These are phyloP conservation scores for Bretschneidera sinensis DNA, from an alignment of 345 rosid genomes.

Conservation along the genomic window DNA sequence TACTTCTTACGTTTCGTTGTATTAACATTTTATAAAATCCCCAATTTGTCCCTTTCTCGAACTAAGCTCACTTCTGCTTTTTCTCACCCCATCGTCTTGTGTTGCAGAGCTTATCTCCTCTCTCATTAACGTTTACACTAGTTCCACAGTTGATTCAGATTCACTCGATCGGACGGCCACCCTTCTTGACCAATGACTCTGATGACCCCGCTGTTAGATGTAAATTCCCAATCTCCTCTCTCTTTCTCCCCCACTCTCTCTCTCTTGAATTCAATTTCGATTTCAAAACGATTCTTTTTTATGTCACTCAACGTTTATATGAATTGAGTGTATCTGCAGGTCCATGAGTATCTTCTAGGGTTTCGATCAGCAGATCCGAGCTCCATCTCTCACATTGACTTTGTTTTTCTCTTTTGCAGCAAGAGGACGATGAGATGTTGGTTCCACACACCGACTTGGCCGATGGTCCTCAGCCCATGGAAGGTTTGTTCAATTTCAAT, in stretches of 20 bases:
- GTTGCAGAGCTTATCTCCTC: too few relatives aligned
- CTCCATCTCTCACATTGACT: slow-evolving; percentile 8
- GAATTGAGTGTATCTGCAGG: slow-evolving; percentile 5
- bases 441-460: slow-evolving; percentile 33
- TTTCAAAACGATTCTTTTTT: slow-evolving; percentile 9
- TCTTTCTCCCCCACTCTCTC: slow-evolving; percentile 1
- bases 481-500: slow-evolving; percentile 26
- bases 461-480: slow-evolving; percentile 44
- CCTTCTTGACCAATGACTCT: slow-evolving; percentile 39
- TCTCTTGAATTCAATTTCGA: slow-evolving; percentile 11
- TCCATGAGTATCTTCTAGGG: slow-evolving; percentile 31
- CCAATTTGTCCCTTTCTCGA: too few relatives aligned
- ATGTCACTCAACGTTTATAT: slow-evolving; percentile 24
- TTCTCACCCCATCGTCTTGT: too few relatives aligned
- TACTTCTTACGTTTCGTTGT: too few relatives aligned
- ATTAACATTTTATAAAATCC: too few relatives aligned
- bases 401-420: slow-evolving; percentile 29
- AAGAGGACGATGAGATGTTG: slow-evolving; percentile 42
- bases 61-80: too few relatives aligned
- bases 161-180: background rate
- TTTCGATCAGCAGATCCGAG: slow-evolving; percentile 15
- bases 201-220: slow-evolving; percentile 60
- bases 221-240: slow-evolving; percentile 23
- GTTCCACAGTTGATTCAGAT: background rate
- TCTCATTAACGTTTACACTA: too few relatives aligned